These are phyloP conservation scores for Castanopsis chinensis DNA, from an alignment of 306 rosid species.

Conservation along the genomic window DNA sequence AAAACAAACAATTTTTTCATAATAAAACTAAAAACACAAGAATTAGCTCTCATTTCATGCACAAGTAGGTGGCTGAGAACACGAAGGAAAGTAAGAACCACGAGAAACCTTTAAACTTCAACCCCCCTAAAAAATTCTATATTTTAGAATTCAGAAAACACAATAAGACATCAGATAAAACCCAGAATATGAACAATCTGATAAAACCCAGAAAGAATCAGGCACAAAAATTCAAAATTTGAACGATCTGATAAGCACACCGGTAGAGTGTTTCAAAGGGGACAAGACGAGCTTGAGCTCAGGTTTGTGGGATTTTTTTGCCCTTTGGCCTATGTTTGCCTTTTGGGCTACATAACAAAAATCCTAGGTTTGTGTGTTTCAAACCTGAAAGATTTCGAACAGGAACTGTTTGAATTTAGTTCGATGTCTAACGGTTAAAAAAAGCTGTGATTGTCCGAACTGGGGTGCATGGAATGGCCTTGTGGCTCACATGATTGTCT, in stretches of 20 bases:
- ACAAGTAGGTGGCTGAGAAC: not conserved
- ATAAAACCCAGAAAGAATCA: not conserved
- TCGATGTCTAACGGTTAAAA: too few species aligned
- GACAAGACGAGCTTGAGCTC: too few species aligned
- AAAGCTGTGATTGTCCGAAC: too few species aligned
- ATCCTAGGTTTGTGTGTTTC: too few species aligned
- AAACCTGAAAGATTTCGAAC: too few species aligned
- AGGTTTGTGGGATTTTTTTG: too few species aligned
- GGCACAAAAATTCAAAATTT: not conserved
- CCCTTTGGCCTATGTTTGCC: too few species aligned
- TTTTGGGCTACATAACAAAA: too few species aligned
- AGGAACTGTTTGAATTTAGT: too few species aligned
- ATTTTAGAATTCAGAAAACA: not conserved
- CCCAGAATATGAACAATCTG: not conserved
- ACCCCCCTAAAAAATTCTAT: not conserved
- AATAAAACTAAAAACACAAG: not conserved
- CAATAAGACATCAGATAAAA: not conserved
- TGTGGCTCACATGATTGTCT: too few species aligned
- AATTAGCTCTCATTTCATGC: not conserved
- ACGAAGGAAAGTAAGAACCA: not conserved
- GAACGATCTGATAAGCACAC: not conserved
- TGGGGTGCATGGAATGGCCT: too few species aligned
- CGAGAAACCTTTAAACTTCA: not conserved
- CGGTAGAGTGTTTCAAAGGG: not conserved
- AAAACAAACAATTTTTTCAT: not conserved